phyloP scores from a whole-genome alignment of 345 rosid species.

The Melaleuca quinquenervia region DNA sequence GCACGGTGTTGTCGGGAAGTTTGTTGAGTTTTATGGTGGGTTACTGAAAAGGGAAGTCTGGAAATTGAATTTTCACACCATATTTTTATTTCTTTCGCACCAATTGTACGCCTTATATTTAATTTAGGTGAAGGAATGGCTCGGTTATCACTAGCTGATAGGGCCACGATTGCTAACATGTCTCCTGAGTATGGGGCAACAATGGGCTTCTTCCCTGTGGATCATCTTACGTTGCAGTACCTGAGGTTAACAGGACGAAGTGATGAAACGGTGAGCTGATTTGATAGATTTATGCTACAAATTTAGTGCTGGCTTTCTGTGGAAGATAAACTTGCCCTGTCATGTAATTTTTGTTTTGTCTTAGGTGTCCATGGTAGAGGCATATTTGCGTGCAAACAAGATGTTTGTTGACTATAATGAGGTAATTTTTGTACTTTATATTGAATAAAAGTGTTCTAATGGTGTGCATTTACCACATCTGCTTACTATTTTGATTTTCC shows the following conservation, averaged over 20 bases:
- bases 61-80: background rate
- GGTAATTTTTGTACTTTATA: constrained; percentile 24
- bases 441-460: background rate
- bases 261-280: constrained; percentile 59
- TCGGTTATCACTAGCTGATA: constrained; percentile 72
- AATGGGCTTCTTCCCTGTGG: constrained; percentile 96
- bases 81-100: background rate
- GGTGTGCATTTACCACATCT: background rate
- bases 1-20: constrained; percentile 92
- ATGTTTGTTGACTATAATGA: constrained; percentile 79
- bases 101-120: background rate
- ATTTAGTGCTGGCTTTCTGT: background rate
- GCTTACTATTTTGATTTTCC: constrained; percentile 1
- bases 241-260: constrained; percentile 85
- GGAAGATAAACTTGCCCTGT: background rate
- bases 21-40: constrained; percentile 81
- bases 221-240: constrained; percentile 77
- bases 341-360: background rate
- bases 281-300: background rate
- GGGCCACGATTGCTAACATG: constrained; percentile 93
- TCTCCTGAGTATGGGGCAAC: constrained; percentile 97
- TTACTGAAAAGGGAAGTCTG: background rate
- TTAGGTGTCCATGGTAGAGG: constrained; percentile 76
- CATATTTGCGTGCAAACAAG: constrained; percentile 76
- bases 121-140: constrained; percentile 71